Evolutionary conservation across 768 basidiomycete species (phyloP).

Genomic region (Tricholomella constricta): DNA sequence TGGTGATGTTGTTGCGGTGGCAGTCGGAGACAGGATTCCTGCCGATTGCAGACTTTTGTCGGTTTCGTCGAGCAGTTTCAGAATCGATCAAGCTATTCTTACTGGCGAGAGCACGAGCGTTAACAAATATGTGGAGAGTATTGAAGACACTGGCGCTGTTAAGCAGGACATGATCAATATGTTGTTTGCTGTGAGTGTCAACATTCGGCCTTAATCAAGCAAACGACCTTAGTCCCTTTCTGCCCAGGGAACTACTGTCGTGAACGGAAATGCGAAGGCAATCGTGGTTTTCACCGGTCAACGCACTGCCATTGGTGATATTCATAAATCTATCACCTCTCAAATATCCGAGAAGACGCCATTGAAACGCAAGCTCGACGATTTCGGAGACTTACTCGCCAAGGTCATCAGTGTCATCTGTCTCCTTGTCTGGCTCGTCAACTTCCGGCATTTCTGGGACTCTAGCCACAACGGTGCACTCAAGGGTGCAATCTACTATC

Average conservation of each 20-base stretch:
- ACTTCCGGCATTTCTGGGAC: slow-evolving; percentile 94
- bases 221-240: slow-evolving; percentile 2
- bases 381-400: slow-evolving; percentile 96
- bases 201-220: background rate
- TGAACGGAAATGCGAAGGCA: slow-evolving; percentile 88
- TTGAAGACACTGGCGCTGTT: slow-evolving; percentile 78
- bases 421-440: slow-evolving; percentile 96
- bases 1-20: slow-evolving; percentile 88
- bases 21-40: slow-evolving; percentile 94
- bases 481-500: slow-evolving; percentile 96
- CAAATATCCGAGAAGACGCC: slow-evolving; percentile 97
- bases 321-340: slow-evolving; percentile 93
- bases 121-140: slow-evolving; percentile 69
- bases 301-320: slow-evolving; percentile 92
- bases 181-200: slow-evolving; percentile 75
- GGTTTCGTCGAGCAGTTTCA: slow-evolving; percentile 90
- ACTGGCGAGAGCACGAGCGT: slow-evolving; percentile 94
- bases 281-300: slow-evolving; percentile 87
- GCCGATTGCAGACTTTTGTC: slow-evolving; percentile 92
- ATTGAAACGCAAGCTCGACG: slow-evolving; percentile 94
- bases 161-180: slow-evolving; percentile 99
- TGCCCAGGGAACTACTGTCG: slow-evolving; percentile 87
- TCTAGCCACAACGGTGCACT: slow-evolving; percentile 88
- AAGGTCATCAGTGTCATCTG: slow-evolving; percentile 98
- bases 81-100: slow-evolving; percentile 94